Conservation (phyloP, 2,329 filamentous ascomycete genomes). For the Sarocladiaceae sp. region DNA sequence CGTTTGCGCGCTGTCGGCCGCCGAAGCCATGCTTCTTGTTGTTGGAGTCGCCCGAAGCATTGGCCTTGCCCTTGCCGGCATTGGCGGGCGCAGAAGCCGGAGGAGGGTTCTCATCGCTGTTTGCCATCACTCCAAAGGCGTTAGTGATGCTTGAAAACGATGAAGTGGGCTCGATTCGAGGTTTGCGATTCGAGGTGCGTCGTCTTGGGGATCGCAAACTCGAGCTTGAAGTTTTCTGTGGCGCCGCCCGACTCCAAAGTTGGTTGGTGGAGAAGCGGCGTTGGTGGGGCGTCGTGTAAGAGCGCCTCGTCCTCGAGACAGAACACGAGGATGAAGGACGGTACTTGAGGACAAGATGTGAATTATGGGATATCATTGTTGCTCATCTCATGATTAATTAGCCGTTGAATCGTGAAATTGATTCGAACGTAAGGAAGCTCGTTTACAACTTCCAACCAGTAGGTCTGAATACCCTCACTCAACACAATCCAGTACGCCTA, state of each 20-base stretch:
- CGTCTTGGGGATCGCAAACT: too few species aligned
- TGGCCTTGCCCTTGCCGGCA: background rate
- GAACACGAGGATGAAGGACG: too few species aligned
- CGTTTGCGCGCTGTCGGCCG: conserved; percentile 9
- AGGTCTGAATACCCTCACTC: too few species aligned
- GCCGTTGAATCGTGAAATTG: too few species aligned
- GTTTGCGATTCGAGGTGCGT: too few species aligned
- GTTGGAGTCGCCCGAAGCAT: background rate
- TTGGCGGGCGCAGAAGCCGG: conserved; percentile 4
- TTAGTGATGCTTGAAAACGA: background rate
- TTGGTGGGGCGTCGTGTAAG: background rate
- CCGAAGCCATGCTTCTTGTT: conserved; percentile 4
- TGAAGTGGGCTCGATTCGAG: background rate
- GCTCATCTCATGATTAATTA: too few species aligned
- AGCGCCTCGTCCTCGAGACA: too few species aligned
- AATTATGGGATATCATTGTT: too few species aligned
- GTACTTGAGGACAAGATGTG: too few species aligned
- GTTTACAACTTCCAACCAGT: too few species aligned
- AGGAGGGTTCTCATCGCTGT: conserved; percentile 8
- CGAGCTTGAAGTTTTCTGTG: conserved; percentile 4
- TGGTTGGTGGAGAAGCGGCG: background rate
- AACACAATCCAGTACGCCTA: too few species aligned
- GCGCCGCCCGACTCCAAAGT: background rate
- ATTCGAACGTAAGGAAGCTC: too few species aligned
- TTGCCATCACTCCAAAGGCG: conserved; percentile 10